Evolutionary conservation across 345 rosid genomes (phyloP).

Genomic region (Eucalyptus virginea): DNA sequence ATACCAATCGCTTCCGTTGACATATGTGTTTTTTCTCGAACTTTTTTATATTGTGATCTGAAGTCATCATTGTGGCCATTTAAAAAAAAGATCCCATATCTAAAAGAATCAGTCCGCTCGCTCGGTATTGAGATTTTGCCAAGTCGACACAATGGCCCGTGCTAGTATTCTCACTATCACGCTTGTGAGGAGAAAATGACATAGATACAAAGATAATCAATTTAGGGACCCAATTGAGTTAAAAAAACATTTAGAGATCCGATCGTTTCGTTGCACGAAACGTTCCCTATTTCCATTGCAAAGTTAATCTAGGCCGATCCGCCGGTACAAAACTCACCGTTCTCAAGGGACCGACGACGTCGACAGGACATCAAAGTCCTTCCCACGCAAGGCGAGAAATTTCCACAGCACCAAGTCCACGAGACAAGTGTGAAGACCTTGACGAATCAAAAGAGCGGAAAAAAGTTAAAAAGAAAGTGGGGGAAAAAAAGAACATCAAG

Average conservation of each 20-base stretch:
- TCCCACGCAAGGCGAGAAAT: not conserved
- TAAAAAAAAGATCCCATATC: not conserved
- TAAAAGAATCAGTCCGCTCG: not conserved
- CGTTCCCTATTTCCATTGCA: too few species aligned
- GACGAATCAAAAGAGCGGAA: not conserved
- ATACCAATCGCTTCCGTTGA: not conserved
- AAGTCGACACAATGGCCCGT: not conserved
- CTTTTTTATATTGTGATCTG: not conserved
- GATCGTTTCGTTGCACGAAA: not conserved
- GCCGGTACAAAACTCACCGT: not conserved
- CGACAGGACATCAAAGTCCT: not conserved
- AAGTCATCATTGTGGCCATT: not conserved
- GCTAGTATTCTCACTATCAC: not conserved
- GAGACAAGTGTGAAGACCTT: not conserved
- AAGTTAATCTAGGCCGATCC: not conserved
- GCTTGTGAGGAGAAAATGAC: not conserved
- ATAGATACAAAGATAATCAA: not conserved
- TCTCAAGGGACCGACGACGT: not conserved
- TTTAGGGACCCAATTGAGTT: fast-evolving
- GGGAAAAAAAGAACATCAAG: not conserved
- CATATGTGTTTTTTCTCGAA: not conserved
- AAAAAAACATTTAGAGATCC: not conserved
- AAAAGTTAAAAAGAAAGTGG: not conserved
- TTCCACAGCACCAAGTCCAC: not conserved
- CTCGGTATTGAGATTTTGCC: not conserved